Base-by-base conservation (phyloP, 345 rosid genomes). In the Citrus glauca region DNA sequence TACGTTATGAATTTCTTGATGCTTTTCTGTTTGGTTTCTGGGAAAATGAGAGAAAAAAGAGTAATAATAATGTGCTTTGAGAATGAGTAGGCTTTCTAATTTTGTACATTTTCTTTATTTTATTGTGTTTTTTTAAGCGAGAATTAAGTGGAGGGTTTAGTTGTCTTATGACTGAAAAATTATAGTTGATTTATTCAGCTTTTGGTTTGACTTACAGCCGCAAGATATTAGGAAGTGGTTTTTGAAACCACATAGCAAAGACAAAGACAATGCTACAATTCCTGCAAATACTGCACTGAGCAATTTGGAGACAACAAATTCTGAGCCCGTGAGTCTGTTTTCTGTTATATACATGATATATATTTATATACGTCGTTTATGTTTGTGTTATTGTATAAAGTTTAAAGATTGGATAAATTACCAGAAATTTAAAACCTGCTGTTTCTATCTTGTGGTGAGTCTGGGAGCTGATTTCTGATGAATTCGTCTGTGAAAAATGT, bases 201-300 rank as follows among this genome's bases (percentile, higher is more conserved):
- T 53, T 53, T 66, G 40, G 68, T 77, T 76, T 75, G 77, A 61
- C 74, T 84, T 81, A 78, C 90, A 95, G 99, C 92, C 95, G 24
- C 78, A 75, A 48, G 99, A 92, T 87, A 96, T 96, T 80, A 87
- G 99, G 84, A 96, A 94, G 82, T 96, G 99, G 99, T 89, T 96
- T 53, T 84, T 94, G 95, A 96, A 94, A 90, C 82, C 99, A 1
- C 99, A 96, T 78, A 90, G 88, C n/a, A 93, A 90, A 79, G 82
- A 81, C 77, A 90, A 86, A 77, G 90, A 79, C 60, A 80, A 25
- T 81, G 86, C 87, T 24, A 72, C 86, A 6, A 86, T 80, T 80
- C 75, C 81, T 24, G 84, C 80, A 55, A 84, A 85, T 59, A 38
- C 91, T 33, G 78, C 85, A 20, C 76, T 84, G 0, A 61, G 78